These are phyloP conservation scores for Avena sativa DNA, from an alignment of 176 grass and related monocot species.

Conservation along the genomic window DNA sequence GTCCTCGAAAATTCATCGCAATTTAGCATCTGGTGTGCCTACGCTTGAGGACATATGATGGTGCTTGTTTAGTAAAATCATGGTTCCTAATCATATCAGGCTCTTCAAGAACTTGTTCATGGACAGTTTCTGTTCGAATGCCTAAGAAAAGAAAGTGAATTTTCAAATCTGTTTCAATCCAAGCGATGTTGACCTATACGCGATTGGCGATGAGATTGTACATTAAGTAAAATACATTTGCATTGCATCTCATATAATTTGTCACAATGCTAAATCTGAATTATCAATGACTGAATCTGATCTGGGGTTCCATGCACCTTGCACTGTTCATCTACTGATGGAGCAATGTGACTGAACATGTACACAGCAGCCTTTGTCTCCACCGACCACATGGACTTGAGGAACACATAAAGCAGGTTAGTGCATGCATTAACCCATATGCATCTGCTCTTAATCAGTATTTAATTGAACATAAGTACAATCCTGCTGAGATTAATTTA, in stretches of 20 bases:
- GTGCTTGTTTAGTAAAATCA: constrained; percentile 25
- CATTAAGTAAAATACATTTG: not conserved
- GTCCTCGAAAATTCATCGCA: constrained; percentile 16
- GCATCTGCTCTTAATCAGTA: constrained; percentile 47
- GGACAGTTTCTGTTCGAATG: not conserved
- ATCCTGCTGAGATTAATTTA: constrained; percentile 25
- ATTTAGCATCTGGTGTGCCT: constrained; percentile 18
- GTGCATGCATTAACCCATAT: constrained; percentile 46
- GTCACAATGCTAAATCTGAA: not conserved
- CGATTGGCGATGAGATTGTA: not conserved
- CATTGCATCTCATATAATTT: not conserved
- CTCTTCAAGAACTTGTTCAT: constrained; percentile 36
- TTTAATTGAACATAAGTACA: constrained; percentile 52
- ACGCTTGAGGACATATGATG: not conserved
- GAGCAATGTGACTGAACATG: constrained; percentile 58
- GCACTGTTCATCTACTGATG: constrained; percentile 35
- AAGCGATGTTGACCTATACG: not conserved
- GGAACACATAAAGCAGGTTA: constrained; percentile 39
- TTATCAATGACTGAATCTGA: constrained; percentile 48
- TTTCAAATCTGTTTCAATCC: not conserved
- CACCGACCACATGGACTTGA: constrained; percentile 50
- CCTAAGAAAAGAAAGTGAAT: constrained; percentile 27
- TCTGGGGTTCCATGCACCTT: constrained; percentile 26
- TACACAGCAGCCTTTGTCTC: constrained; percentile 57
- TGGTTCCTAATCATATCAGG: constrained; percentile 10